A percentile compares a stretch with the other conserved stretches of the same genome.
phyloP scores from a whole-genome alignment of 1,284 basidiomycete species.

The Peniophora sp. region DNA sequence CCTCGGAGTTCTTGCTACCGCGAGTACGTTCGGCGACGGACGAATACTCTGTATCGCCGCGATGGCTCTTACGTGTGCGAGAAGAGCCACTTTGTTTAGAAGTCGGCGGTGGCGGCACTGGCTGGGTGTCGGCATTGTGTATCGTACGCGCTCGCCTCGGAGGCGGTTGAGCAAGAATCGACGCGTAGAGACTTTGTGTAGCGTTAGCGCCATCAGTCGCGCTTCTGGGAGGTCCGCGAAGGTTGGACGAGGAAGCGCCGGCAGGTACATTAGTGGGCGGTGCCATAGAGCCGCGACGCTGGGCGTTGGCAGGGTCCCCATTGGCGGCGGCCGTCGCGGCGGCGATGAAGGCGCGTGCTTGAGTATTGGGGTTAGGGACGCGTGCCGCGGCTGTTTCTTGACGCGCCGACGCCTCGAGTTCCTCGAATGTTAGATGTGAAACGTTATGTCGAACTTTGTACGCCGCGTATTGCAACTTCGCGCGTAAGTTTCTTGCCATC shows the following conservation, averaged over 20 bases:
- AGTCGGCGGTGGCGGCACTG: conserved; percentile 44
- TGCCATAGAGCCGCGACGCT: conserved; percentile 36
- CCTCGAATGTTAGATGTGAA: conserved; percentile 52
- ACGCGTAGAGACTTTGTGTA: conserved; percentile 57
- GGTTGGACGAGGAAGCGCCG: conserved; percentile 23
- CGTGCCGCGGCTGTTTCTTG: conserved; percentile 37
- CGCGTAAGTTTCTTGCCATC: conserved; percentile 33
- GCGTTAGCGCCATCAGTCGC: conserved; percentile 27
- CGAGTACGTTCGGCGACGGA: conserved; percentile 39
- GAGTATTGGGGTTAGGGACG: neutral
- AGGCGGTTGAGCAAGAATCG: conserved; percentile 67
- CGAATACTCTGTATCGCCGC: conserved; percentile 8
- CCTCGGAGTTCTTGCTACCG: conserved; percentile 21
- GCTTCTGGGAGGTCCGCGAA: conserved; percentile 4
- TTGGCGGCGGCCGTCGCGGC: conserved; percentile 27
- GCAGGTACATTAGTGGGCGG: conserved; percentile 30
- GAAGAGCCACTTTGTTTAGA: conserved; percentile 14
- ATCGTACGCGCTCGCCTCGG: conserved; percentile 66
- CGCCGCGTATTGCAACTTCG: conserved; percentile 70
- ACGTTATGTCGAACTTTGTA: conserved; percentile 74
- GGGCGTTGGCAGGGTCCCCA: conserved; percentile 18
- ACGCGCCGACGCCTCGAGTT: conserved; percentile 57
- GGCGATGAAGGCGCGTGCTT: conserved; percentile 18
- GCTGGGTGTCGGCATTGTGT: conserved; percentile 62
- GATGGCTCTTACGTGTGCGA: neutral